Percentiles rank a stretch among this genome's conserved stretches.
These are phyloP conservation scores for Mrakia blollopis DNA, from an alignment of 768 basidiomycete species.

Conservation along the genomic window DNA sequence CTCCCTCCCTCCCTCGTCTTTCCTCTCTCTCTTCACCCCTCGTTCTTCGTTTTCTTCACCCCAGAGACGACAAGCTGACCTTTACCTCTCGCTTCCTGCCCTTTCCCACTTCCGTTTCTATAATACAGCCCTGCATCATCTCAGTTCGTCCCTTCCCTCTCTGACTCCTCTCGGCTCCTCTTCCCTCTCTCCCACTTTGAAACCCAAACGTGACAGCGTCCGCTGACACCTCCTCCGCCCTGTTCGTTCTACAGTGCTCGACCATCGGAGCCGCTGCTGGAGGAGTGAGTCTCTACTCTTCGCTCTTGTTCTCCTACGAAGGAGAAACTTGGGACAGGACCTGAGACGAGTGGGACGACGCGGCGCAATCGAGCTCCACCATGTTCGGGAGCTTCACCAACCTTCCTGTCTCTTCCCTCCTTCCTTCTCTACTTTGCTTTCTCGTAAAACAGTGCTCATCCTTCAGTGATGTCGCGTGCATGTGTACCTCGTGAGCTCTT, in stretches of 20 bases:
- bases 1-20: too few species aligned
- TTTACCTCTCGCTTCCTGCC: too few species aligned
- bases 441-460: not conserved
- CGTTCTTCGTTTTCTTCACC: too few species aligned
- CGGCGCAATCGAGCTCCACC: not conserved
- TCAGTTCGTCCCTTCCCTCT: not conserved
- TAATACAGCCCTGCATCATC: conserved; percentile 3
- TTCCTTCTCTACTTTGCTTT: not conserved
- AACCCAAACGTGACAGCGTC: not conserved
- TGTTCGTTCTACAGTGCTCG: not conserved
- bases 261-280: conserved; percentile 1
- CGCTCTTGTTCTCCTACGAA: not conserved
- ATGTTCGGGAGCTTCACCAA: too few species aligned
- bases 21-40: too few species aligned
- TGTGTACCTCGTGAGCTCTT: not conserved
- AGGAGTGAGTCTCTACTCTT: not conserved
- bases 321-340: not conserved
- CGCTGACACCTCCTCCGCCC: not conserved
- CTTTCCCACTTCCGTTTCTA: too few species aligned
- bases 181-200: not conserved
- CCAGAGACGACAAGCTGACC: too few species aligned
- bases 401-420: not conserved
- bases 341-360: not conserved
- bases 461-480: not conserved
- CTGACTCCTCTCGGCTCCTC: not conserved